Evolutionary conservation across 495 filamentous ascomycete species (phyloP), one percentile per base, ranked within the genome.

Genomic region (Xylaria acuta): DNA sequence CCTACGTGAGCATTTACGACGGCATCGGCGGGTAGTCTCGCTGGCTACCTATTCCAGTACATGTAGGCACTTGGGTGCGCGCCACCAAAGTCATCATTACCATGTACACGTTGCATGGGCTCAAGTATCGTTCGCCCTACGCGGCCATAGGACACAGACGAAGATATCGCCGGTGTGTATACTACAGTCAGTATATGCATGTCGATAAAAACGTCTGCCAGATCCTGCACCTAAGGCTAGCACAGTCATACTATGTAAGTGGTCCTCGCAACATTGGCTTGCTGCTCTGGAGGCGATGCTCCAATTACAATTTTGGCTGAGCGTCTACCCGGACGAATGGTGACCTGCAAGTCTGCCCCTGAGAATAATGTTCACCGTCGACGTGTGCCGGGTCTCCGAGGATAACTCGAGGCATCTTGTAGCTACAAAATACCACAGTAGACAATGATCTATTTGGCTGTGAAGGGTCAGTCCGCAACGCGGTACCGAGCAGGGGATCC

Each of bases 121-220:
- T 54, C 22, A 49, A 40, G 32, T 43, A 20, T n/a, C 56, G 56
- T 71, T 25, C 59, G 68, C 69, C 59, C 58, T 64, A n/a, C 38
- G 47, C 30, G 30, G 56, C 51, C 32, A 45, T 25, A 65, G 63
- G 63, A 32, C 14, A 34, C 41, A 34, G 65, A 56, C 22, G 49
- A 54, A 41, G 49, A 43, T 67, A 41, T 54, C 65, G 49, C 65
- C 65, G 65, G 49, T 32, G 65, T 41, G 22, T 54, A 64, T 64
- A 59, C 60, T 59, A 38, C 36, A n/a, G n/a, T 38, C 3, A 38
- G 36, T 38, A 45, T 22, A 71, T 71, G 69, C 69, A 71, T 25
- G 69, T 64, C 36, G 69, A 64, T 71, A 32, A 64, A 71, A 71
- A 18, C 45, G 59, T 56, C 38, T 34, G 60, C 22, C 30, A 56